These are phyloP conservation scores for Furcasterigmium sp. DNA, from an alignment of 2,329 filamentous ascomycete species.

Conservation along the genomic window DNA sequence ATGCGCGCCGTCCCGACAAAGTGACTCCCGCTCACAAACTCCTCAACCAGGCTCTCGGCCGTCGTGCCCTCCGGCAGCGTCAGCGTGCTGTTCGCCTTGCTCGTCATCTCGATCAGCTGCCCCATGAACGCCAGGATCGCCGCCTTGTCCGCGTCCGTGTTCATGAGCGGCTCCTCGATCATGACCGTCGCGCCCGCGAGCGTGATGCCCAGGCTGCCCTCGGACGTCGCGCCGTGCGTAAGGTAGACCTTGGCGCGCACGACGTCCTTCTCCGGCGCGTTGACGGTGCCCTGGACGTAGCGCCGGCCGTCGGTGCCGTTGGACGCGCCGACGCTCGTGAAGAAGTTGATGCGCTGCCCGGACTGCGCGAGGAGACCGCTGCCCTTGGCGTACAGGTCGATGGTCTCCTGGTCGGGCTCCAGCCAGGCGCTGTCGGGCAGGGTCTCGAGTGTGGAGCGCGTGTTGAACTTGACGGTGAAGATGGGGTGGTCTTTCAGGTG, in stretches of 20 bases:
- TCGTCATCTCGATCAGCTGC: slow-evolving; percentile 18
- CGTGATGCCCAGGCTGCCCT: slow-evolving; percentile 36
- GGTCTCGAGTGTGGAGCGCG: slow-evolving; percentile 16
- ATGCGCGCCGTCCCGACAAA: slow-evolving; percentile 24
- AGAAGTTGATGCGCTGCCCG: slow-evolving; percentile 41
- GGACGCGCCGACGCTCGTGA: slow-evolving; percentile 36
- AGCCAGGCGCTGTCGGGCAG: slow-evolving; percentile 20
- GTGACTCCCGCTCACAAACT: slow-evolving; percentile 15
- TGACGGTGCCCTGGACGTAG: slow-evolving; percentile 40
- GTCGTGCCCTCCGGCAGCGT: slow-evolving; percentile 15
- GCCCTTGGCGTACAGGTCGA: slow-evolving; percentile 26
- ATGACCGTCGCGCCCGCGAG: slow-evolving; percentile 34
- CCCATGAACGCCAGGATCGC: slow-evolving; percentile 20
- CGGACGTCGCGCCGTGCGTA: slow-evolving; percentile 42
- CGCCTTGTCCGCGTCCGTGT: slow-evolving; percentile 22
- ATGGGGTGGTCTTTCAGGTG: slow-evolving; percentile 29
- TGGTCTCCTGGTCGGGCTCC: slow-evolving; percentile 17
- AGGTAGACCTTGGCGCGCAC: slow-evolving; percentile 45
- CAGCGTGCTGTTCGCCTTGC: slow-evolving; percentile 14
- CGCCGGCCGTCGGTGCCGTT: slow-evolving; percentile 30
- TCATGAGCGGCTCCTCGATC: slow-evolving; percentile 27
- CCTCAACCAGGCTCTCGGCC: slow-evolving; percentile 5
- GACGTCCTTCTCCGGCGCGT: slow-evolving; percentile 31
- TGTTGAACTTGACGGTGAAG: slow-evolving; percentile 21
- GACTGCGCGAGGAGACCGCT: slow-evolving; percentile 37